Evolutionary conservation across 805 yeast genomes (phyloP), one percentile per base, ranked within the genome.

Genomic region (Candida endomychidarum): DNA sequence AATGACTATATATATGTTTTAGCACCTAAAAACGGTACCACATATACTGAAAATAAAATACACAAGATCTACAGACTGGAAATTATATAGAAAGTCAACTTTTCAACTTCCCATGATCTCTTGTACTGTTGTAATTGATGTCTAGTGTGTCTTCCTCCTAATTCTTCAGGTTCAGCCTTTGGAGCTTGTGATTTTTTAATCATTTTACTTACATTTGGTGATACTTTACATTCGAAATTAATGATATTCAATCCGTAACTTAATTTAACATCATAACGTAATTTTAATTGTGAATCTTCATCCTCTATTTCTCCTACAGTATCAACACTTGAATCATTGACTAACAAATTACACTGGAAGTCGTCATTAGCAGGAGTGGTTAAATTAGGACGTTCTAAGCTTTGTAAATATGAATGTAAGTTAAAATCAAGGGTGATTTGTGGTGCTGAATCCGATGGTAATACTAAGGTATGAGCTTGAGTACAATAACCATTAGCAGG

Each of bases 21-120:
- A n/a, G n/a, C n/a, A n/a, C n/a, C n/a, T n/a, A n/a, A n/a, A n/a
- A n/a, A n/a, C n/a, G n/a, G n/a, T n/a, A n/a, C n/a, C n/a, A n/a
- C n/a, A n/a, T n/a, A n/a, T n/a, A n/a, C n/a, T n/a, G n/a, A n/a
- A n/a, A n/a, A n/a, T n/a, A n/a, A 27, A 8, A 12, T 6, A 12
- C 5, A 27, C 30, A 6, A 7, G 26, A 4, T 4, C 17, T 38
- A 38, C 19, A 20, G 19, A 38, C 54, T 60, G 37, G 61, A 63
- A 12, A 63, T 55, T 38, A 69, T 54, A 31, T 47, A 60, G 36
- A 67, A 60, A 3, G 57, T 62, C 42, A 65, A 51, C 43, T 56
- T 64, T 48, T 69, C 75, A 20, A 69, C 72, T 37, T 69, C 74
- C 75, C 75, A 69, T 8, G 66, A 54, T 63, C 66, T 63, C 43